Evolutionary conservation across 305 asterid genomes (phyloP), one percentile per base, ranked within the genome.

Genomic region (Rubia peregrina): DNA sequence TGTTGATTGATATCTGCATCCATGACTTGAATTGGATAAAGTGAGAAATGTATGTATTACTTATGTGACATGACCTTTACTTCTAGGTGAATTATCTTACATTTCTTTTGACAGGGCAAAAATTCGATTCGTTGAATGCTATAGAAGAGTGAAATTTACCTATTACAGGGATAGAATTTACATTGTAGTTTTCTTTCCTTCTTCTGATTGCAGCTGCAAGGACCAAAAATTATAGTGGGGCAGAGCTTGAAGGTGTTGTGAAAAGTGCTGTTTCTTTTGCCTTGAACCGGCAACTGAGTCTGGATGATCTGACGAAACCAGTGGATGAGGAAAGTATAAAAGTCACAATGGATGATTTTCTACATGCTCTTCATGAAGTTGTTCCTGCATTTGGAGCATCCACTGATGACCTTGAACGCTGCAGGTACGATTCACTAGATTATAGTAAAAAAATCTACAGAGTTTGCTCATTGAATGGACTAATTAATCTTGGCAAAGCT

Each of bases 381-480:
- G 83, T 78, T 76, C 98, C 99, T 75, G 97, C 99, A 73, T 95
- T 95, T 83, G 99, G 99, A 79, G 99, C 99, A 77, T 95, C 99
- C 41, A 92, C 97, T 22, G 98, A 89, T 83, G 91, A 90, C 83
- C 99, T 95, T 80, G 97, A 92, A 62, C 98, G 98, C 43, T 88
- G 96, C 97, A 95, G 98, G 99, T 90, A 80, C 40, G 75, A 43
- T 67, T 21, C 40, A 17, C 22, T 56, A 43, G 19, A 56, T 67
- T 24, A 41, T 63, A 17, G 51, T 57, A 9, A 13, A 38, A 16
- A 12, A 41, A 30, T 65, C 46, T 24, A 19, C 30, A 63, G 21
- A 55, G 57, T n/a, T 65, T 65, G 9, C 11, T 46, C 55, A 42
- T 42, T 5, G 6, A 56, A 41, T 41, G n/a, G 53, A 33, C 24